A percentile compares a stretch with the other conserved stretches of the same genome.
phyloP scores from a whole-genome alignment of 768 basidiomycete species.

The Pleurotus citrinopileatus region DNA sequence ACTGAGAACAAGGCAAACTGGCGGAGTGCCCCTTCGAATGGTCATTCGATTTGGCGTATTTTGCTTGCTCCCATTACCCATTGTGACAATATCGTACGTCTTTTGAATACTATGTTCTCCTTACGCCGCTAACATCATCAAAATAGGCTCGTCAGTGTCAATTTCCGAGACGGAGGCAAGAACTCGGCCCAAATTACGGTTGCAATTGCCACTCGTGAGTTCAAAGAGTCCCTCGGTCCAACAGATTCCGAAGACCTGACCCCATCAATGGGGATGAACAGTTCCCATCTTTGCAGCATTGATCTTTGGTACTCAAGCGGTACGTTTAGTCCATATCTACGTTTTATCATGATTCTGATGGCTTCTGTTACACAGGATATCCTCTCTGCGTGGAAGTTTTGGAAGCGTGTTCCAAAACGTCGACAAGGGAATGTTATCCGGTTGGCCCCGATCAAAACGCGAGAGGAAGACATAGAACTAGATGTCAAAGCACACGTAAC shows the following conservation, averaged over 20 bases:
- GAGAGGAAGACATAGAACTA: background rate
- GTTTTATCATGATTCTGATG: background rate
- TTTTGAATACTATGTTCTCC: background rate
- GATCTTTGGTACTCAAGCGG: slow-evolving; percentile 20
- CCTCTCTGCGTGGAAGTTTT: slow-evolving; percentile 12
- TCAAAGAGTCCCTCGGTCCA: slow-evolving; percentile 3
- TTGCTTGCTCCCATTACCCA: slow-evolving; percentile 10
- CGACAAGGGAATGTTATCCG: background rate
- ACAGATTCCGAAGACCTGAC: background rate
- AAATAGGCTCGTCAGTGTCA: background rate
- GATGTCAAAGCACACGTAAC: background rate
- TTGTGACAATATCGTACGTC: slow-evolving; percentile 2
- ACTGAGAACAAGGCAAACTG: background rate
- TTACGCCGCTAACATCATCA: background rate
- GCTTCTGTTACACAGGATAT: slow-evolving; percentile 11
- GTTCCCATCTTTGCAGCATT: slow-evolving; percentile 18
- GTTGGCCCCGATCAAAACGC: background rate
- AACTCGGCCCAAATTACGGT: background rate
- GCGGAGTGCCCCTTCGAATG: slow-evolving; percentile 14
- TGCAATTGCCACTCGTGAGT: slow-evolving; percentile 6
- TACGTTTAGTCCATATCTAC: slow-evolving; percentile 1
- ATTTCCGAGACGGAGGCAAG: background rate
- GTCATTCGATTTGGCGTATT: slow-evolving; percentile 18
- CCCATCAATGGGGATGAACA: background rate
- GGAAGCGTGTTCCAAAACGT: background rate